These are phyloP conservation scores for Malus domestica DNA, from an alignment of 306 rosid genomes.

Conservation along the genomic window ASM211411v1 NC_041796.1:26297001-26297500, in stretches of 20 bases:
- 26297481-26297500: constrained; percentile 6
- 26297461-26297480: constrained; percentile 19
- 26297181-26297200: background rate
- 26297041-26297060: constrained; percentile 14
- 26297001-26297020: constrained; percentile 21
- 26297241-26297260: constrained; percentile 6
- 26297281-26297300: constrained; percentile 1
- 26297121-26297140: background rate
- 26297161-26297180: background rate
- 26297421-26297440: background rate
- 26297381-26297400: background rate
- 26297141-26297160: background rate
- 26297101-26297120: constrained; percentile 18
- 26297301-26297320: constrained; percentile 10
- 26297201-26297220: background rate
- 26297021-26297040: constrained; percentile 29
- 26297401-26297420: background rate
- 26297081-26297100: constrained; percentile 16
- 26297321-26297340: constrained; percentile 7
- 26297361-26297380: background rate
- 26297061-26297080: constrained; percentile 19
- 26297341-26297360: constrained; percentile 7
- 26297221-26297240: background rate
- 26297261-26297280: constrained; percentile 4
- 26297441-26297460: background rate